Percentiles rank a stretch among this genome's conserved stretches.
Conservation (phyloP, 352 stramenopile species). For the Phytophthora fragariae region DNA sequence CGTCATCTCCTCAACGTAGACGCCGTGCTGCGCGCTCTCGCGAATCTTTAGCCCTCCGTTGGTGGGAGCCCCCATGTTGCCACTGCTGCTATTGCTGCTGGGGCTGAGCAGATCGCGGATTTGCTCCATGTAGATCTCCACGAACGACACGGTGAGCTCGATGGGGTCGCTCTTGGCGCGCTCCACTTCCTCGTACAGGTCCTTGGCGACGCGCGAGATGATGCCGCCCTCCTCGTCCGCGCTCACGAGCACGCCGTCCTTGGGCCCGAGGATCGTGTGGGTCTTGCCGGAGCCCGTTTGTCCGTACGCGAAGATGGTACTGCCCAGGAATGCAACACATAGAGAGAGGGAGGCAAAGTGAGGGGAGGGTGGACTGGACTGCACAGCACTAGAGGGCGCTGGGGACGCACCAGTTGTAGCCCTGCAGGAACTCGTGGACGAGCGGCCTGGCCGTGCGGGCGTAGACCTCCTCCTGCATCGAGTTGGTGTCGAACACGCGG, state of each 20-base stretch:
- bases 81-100: constrained; percentile 15
- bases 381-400: neutral
- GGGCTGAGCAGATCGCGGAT: constrained; percentile 73
- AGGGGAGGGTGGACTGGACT: neutral
- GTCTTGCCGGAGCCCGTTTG: constrained; percentile 94
- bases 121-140: constrained; percentile 92
- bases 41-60: constrained; percentile 74
- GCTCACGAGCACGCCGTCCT: constrained; percentile 65
- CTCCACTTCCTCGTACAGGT: constrained; percentile 55
- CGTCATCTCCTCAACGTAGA: constrained; percentile 84
- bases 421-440: constrained; percentile 70
- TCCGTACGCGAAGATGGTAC: constrained; percentile 92
- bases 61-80: constrained; percentile 23
- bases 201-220: constrained; percentile 66
- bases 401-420: constrained; percentile 72
- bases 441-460: constrained; percentile 71
- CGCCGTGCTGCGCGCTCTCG: constrained; percentile 67
- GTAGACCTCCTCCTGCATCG: constrained; percentile 77
- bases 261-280: constrained; percentile 80
- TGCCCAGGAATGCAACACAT: neutral
- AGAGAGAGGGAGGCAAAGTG: constrained; percentile 4
- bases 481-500: constrained; percentile 65
- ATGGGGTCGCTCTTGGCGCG: constrained; percentile 40
- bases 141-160: constrained; percentile 74
- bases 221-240: constrained; percentile 68